phyloP scores from a whole-genome alignment of 805 yeast species.

The Maudiozyma saulgeensis region DNA sequence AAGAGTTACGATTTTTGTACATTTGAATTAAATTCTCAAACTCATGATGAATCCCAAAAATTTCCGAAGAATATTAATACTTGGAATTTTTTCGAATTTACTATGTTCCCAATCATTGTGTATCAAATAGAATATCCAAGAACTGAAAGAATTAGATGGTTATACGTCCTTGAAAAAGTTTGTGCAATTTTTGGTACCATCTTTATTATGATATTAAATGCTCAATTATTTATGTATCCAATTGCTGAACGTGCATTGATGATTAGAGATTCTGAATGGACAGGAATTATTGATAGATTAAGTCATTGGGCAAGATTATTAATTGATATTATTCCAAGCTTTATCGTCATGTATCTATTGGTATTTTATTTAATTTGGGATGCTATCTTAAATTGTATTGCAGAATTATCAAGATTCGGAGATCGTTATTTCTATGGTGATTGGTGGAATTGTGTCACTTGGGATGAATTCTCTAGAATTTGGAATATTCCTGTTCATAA shows the following conservation, averaged over 20 bases:
- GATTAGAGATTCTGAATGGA: slow-evolving; percentile 28
- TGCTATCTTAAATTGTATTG: slow-evolving; percentile 78
- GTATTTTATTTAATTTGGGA: slow-evolving; percentile 93
- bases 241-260: slow-evolving; percentile 64
- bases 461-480: slow-evolving; percentile 87
- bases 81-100: slow-evolving; percentile 58
- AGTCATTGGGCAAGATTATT: slow-evolving; percentile 32
- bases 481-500: slow-evolving; percentile 95
- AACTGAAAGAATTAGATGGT: slow-evolving; percentile 57
- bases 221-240: slow-evolving; percentile 72
- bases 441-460: slow-evolving; percentile 95
- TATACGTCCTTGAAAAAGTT: slow-evolving; percentile 56
- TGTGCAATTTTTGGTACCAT: slow-evolving; percentile 84
- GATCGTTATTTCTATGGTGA: slow-evolving; percentile 90
- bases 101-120: slow-evolving; percentile 85
- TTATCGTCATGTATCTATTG: slow-evolving; percentile 63
- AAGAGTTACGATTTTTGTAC: slow-evolving; percentile 56
- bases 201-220: slow-evolving; percentile 69
- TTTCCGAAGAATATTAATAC: slow-evolving; percentile 72
- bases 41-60: slow-evolving; percentile 6
- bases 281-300: slow-evolving; percentile 13
- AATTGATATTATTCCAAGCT: slow-evolving; percentile 69
- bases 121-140: slow-evolving; percentile 79
- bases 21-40: slow-evolving; percentile 58
- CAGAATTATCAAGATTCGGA: slow-evolving; percentile 77